A percentile compares a stretch with the other conserved stretches of the same genome.
phyloP scores from a whole-genome alignment of 1,139 yeast species.

The Kodamaea sp. region DNA sequence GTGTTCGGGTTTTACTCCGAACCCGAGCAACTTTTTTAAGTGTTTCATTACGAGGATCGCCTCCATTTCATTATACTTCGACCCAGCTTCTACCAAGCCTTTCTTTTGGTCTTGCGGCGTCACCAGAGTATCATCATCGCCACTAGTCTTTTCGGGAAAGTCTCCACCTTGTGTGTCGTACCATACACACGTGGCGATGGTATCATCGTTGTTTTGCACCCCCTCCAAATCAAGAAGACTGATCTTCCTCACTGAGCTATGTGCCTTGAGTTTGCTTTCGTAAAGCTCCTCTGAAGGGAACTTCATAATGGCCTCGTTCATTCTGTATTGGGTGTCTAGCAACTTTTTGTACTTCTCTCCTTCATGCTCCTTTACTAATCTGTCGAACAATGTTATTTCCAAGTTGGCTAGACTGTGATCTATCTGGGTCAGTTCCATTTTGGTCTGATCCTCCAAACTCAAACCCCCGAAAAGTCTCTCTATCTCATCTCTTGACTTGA shows the following conservation, averaged over 20 bases:
- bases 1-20: constrained; percentile 49
- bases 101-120: constrained; percentile 10
- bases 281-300: constrained; percentile 76
- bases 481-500: constrained; percentile 43
- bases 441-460: constrained; percentile 4
- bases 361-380: constrained; percentile 59
- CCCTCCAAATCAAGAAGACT: constrained; percentile 56
- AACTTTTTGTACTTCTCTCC: constrained; percentile 51
- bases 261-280: constrained; percentile 63
- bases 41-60: constrained; percentile 61
- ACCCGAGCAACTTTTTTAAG: constrained; percentile 45
- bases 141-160: constrained; percentile 58
- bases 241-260: constrained; percentile 53
- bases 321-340: constrained; percentile 79
- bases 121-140: constrained; percentile 32
- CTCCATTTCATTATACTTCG: constrained; percentile 78
- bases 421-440: constrained; percentile 1
- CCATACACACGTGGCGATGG: constrained; percentile 56
- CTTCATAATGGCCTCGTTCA: constrained; percentile 77
- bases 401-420: constrained; percentile 39
- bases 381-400: constrained; percentile 74
- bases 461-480: constrained; percentile 27
- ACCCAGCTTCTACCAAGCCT: constrained; percentile 25
- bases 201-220: constrained; percentile 44
- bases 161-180: constrained; percentile 94